A percentile compares a stretch with the other conserved stretches of the same genome.
Conservation (phyloP, 352 stramenopile species). For the Globisporangium okanoganense region DNA sequence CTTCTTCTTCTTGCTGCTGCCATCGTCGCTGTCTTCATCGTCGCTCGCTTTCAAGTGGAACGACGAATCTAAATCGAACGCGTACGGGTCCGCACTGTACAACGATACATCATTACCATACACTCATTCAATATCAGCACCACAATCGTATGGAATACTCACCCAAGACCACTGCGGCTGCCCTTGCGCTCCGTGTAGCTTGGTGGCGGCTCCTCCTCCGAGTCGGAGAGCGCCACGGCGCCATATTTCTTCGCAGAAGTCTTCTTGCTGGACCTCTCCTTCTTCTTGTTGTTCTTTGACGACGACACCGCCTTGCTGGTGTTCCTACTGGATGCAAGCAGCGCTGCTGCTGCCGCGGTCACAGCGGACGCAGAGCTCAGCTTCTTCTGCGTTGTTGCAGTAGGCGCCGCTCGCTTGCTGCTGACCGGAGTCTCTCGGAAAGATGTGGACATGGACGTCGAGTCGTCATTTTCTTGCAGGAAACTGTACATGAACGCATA, state of each 20-base stretch:
- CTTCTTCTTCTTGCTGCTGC: slow-evolving; percentile 10
- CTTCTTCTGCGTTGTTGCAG: not conserved
- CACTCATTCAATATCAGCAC: not conserved
- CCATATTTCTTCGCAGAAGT: slow-evolving; percentile 6
- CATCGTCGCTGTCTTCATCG: slow-evolving; percentile 14
- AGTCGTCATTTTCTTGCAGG: slow-evolving; percentile 54
- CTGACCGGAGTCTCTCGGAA: slow-evolving; percentile 4
- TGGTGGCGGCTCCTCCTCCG: slow-evolving; percentile 50
- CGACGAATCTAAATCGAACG: slow-evolving; percentile 56
- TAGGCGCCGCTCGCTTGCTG: not conserved
- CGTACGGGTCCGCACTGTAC: slow-evolving; percentile 60
- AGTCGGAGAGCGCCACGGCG: slow-evolving; percentile 29
- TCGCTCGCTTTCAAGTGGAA: slow-evolving; percentile 26
- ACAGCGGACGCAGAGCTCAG: slow-evolving; percentile 31
- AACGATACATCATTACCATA: not conserved
- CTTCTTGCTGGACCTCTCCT: slow-evolving; percentile 13
- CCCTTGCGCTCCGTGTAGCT: slow-evolving; percentile 42
- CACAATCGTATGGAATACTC: slow-evolving; percentile 7
- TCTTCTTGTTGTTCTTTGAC: slow-evolving; percentile 21
- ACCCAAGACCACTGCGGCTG: slow-evolving; percentile 21
- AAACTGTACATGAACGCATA: slow-evolving; percentile 24
- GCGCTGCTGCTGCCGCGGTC: slow-evolving; percentile 39
- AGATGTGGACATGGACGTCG: slow-evolving; percentile 38
- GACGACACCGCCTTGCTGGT: slow-evolving; percentile 15
- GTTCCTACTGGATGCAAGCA: slow-evolving; percentile 48